Base-by-base conservation (phyloP, 108 stramenopile species). In the Skeletonema grethae region DNA sequence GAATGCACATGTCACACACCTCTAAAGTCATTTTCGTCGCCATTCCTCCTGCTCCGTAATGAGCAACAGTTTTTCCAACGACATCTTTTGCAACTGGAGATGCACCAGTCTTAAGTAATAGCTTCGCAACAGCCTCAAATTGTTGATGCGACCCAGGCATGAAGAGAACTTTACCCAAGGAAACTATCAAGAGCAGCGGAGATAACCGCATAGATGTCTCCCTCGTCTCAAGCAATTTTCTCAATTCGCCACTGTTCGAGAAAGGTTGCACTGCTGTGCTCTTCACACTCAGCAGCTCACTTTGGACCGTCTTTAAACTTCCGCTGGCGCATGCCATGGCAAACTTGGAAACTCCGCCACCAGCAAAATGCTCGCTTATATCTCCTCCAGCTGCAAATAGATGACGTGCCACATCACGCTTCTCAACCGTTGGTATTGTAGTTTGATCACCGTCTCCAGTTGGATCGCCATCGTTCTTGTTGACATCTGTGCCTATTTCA, bases 41-140 rank as follows among this genome's bases (percentile, higher is more conserved):
- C 76, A 77, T 74, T 16, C 36, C 65, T 4, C 84, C 84, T n/a
- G 80, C 80, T 34, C 84, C 76, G 60, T 85, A 85, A 25, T 85
- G 84, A 15, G 31, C 34, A 15, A 85, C 76, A 32, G 84, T 82
- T 61, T 85, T 85, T 1, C 84, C 84, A 12, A 29, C 36, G 30
- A 82, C 84, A 67, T 85, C 84, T 32, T 62, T 57, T 12, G 72
- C 70, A 67, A 81, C 53, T 7, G 84, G 84, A 53, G 64, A 30
- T 4, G 84, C 84, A 35, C 84, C 84, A 75, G 73, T 63, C 22
- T 65, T 31, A 10, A 85, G 48, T 30, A 85, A 43, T 3, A 77
- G 3, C 16, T 74, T 68, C 7, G 65, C 75, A 29, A 55, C 50
- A 0, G 59, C 36, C 20, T 62, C 13, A 56, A 70, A 68, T 12